These are phyloP conservation scores for carrot (Daucus carota) DNA, from an alignment of 129 eudicot genomes.

Conservation along the genomic window DH1_v3.0 NC_030384.2:28674001-28674500, in stretches of 20 bases:
- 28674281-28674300: conserved; percentile 74
- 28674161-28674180: conserved; percentile 53
- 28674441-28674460: conserved; percentile 69
- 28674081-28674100: conserved; percentile 69
- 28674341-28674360: conserved; percentile 74
- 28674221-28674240: conserved; percentile 59
- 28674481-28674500: conserved; percentile 54
- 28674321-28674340: conserved; percentile 77
- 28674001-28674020: neutral
- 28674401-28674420: conserved; percentile 48
- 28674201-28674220: conserved; percentile 66
- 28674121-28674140: conserved; percentile 58
- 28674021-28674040: conserved; percentile 47
- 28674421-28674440: conserved; percentile 56
- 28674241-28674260: conserved; percentile 80
- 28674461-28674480: conserved; percentile 39
- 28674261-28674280: conserved; percentile 75
- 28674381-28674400: conserved; percentile 65
- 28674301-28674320: conserved; percentile 74
- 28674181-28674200: conserved; percentile 49
- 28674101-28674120: conserved; percentile 75
- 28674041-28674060: conserved; percentile 62
- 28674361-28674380: conserved; percentile 62
- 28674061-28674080: conserved; percentile 62
- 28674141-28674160: conserved; percentile 53